Conservation (phyloP, 331 rosid genomes). For the Dryas integrifolia region DNA sequence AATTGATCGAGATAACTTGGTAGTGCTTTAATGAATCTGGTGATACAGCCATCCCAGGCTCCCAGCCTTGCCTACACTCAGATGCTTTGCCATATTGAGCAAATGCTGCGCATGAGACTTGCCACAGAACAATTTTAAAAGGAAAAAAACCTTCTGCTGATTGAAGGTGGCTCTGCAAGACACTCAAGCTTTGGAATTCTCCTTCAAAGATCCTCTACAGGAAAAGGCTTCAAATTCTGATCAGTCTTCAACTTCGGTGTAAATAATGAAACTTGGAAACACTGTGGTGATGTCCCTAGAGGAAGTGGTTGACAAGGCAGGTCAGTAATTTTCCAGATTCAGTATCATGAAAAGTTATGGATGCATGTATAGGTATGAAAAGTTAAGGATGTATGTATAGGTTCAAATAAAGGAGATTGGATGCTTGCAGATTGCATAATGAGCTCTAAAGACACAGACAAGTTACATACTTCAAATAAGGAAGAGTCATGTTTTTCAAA, state of each 20-base stretch:
- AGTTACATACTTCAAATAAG: conserved; percentile 27
- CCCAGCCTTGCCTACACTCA: not conserved
- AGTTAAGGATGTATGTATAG: no score
- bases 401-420: not conserved
- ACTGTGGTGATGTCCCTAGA: conserved; percentile 54
- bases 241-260: conserved; percentile 43
- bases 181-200: not conserved
- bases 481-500: conserved; percentile 83
- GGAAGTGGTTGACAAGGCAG: conserved; percentile 19
- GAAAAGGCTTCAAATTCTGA: conserved; percentile 3
- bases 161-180: not conserved
- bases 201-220: not conserved
- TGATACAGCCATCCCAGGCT: not conserved
- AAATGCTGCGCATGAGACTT: not conserved
- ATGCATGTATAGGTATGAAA: no score
- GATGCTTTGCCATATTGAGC: not conserved
- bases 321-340: not conserved
- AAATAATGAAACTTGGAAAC: conserved; percentile 58
- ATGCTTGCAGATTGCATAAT: not conserved
- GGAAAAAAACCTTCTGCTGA: no score
- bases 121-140: not conserved
- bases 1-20: not conserved
- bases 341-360: not conserved
- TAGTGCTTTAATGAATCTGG: not conserved
- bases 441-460: conserved; percentile 1